Percentiles rank a stretch among this genome's conserved stretches.
phyloP scores from a whole-genome alignment of 2,329 filamentous ascomycete species.

The Talaromyces islandicus region DNA sequence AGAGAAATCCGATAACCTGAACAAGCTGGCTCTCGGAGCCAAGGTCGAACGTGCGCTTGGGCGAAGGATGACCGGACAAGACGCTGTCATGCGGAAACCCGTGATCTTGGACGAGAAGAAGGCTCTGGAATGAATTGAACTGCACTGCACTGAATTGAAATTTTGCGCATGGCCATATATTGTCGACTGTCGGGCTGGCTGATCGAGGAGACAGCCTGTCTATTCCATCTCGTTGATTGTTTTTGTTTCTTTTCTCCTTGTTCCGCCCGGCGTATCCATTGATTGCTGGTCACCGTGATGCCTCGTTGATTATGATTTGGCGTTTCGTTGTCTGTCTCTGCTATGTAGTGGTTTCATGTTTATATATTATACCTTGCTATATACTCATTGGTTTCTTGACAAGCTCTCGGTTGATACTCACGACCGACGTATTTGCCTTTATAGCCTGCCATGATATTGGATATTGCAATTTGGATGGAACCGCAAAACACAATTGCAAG shows the following conservation, averaged over 20 bases:
- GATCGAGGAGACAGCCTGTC: neutral
- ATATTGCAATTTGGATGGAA: neutral
- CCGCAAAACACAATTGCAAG: neutral
- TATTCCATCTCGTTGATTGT: neutral
- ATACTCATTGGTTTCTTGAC: neutral
- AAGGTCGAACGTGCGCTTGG: constrained; percentile 85
- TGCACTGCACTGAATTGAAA: neutral
- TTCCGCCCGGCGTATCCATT: neutral
- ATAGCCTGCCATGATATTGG: neutral
- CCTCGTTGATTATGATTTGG: neutral
- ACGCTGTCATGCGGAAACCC: constrained; percentile 68
- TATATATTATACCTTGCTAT: neutral
- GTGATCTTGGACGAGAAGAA: constrained; percentile 35
- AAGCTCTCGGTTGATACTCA: neutral
- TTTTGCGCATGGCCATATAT: neutral
- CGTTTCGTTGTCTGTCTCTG: neutral
- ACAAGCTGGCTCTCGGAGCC: constrained; percentile 80
- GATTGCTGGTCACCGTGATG: neutral
- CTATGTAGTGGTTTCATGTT: neutral
- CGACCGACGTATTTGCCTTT: neutral
- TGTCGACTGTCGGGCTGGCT: neutral
- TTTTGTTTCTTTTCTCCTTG: neutral
- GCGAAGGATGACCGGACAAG: constrained; percentile 79
- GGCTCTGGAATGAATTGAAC: constrained; percentile 9
- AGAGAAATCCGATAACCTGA: constrained; percentile 74